Percentiles rank a stretch among this genome's conserved stretches.
These are phyloP conservation scores for Saitoella complicata DNA, from an alignment of 805 yeast species.

Conservation along the genomic window DNA sequence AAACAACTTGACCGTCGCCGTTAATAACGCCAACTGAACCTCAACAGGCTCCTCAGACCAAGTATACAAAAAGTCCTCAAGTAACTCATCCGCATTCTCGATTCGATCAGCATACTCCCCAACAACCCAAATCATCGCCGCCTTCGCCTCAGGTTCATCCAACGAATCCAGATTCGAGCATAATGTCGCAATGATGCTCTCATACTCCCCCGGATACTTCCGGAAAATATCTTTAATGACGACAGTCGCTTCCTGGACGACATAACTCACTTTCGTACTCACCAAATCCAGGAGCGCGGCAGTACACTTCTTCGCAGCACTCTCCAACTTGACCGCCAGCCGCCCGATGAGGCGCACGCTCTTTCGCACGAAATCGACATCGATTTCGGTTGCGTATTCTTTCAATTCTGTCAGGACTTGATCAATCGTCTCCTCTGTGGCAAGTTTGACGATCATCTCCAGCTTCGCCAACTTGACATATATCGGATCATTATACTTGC, in stretches of 20 bases:
- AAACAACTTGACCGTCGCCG: slow-evolving; percentile 59
- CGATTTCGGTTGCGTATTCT: slow-evolving; percentile 78
- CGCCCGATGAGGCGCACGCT: slow-evolving; percentile 84
- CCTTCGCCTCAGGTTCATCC: slow-evolving; percentile 64
- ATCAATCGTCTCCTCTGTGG: slow-evolving; percentile 44
- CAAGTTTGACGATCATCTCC: slow-evolving; percentile 68
- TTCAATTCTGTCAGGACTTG: slow-evolving; percentile 57
- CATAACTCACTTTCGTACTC: slow-evolving; percentile 49
- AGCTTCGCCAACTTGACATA: slow-evolving; percentile 81
- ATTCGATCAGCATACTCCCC: slow-evolving; percentile 50
- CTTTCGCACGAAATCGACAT: slow-evolving; percentile 69
- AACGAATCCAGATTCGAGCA: slow-evolving; percentile 33
- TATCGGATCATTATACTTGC: slow-evolving; percentile 70
- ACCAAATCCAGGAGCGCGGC: slow-evolving; percentile 42
- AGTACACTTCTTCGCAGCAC: slow-evolving; percentile 48
- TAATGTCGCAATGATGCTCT: slow-evolving; percentile 27
- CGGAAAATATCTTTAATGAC: slow-evolving; percentile 65
- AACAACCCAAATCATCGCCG: slow-evolving; percentile 67
- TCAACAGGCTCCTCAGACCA: slow-evolving; percentile 52
- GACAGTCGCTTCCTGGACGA: slow-evolving; percentile 64
- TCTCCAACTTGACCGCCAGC: slow-evolving; percentile 58
- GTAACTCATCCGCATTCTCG: slow-evolving; percentile 25
- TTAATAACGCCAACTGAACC: slow-evolving; percentile 57
- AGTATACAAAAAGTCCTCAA: slow-evolving; percentile 28
- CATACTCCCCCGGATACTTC: slow-evolving; percentile 48